Percentiles rank a stretch among this genome's conserved stretches.
phyloP scores from a whole-genome alignment of 208 protist species.

The Histomonas meleagridis region DNA sequence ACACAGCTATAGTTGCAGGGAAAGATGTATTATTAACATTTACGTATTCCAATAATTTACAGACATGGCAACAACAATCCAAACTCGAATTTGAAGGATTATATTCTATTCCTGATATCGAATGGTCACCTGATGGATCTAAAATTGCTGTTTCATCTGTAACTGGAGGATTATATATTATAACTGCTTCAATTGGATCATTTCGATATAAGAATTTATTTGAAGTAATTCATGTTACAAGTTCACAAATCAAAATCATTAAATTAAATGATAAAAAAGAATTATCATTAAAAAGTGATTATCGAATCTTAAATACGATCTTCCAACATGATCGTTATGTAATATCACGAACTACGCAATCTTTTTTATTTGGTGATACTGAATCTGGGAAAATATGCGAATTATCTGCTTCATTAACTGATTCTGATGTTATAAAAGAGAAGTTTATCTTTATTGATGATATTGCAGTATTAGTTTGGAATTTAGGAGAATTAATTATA shows the following conservation, averaged over 20 bases:
- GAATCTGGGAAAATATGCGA: neutral
- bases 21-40: neutral
- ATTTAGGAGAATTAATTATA: slow-evolving; percentile 18
- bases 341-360: slow-evolving; percentile 3
- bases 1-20: slow-evolving; percentile 1
- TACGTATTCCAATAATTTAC: neutral
- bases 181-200: slow-evolving; percentile 9
- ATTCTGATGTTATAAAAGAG: neutral
- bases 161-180: neutral
- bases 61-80: neutral
- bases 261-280: neutral
- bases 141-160: slow-evolving; percentile 32
- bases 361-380: neutral
- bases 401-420: neutral
- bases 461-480: slow-evolving; percentile 34
- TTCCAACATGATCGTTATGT: slow-evolving; percentile 23
- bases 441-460: slow-evolving; percentile 30
- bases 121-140: slow-evolving; percentile 10
- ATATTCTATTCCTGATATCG: neutral
- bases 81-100: slow-evolving; percentile 18
- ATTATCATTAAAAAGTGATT: neutral
- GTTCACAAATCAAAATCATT: slow-evolving; percentile 31
- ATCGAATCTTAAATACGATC: neutral
- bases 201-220: slow-evolving; percentile 25
- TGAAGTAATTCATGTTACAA: neutral